Conservation (phyloP, 2,329 filamentous ascomycete genomes). For the Aspergillus piperis region DNA sequence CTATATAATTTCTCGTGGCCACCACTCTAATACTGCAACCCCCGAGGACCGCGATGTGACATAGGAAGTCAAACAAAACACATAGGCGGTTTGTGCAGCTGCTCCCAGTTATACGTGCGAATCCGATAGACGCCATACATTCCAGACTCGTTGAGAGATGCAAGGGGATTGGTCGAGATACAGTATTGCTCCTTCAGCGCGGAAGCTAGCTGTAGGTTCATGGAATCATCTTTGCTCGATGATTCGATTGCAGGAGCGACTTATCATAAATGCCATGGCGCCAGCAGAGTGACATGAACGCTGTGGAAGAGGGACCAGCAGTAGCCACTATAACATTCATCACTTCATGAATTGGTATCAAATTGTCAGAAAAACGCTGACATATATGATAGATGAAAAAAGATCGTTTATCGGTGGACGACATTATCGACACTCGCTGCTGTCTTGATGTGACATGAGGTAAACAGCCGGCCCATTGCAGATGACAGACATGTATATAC, state of each 20-base stretch:
- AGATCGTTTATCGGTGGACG: too few relatives aligned
- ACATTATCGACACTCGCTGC: too few relatives aligned
- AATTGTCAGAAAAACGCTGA: too few relatives aligned
- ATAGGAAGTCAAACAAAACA: conserved; percentile 64
- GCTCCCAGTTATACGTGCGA: conserved; percentile 66
- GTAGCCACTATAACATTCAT: too few relatives aligned
- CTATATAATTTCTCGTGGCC: too few relatives aligned
- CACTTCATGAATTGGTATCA: too few relatives aligned
- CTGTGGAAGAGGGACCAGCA: conserved; percentile 57
- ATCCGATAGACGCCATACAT: conserved; percentile 38
- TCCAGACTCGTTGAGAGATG: conserved; percentile 54
- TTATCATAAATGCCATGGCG: conserved; percentile 62
- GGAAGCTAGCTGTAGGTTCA: conserved; percentile 66
- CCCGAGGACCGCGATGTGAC: conserved; percentile 45
- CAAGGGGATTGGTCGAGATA: conserved; percentile 59
- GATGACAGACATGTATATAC: too few relatives aligned
- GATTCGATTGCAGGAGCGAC: conserved; percentile 63
- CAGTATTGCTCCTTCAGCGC: conserved; percentile 63
- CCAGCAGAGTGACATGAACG: conserved; percentile 66
- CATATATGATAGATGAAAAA: too few relatives aligned
- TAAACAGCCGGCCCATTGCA: too few relatives aligned
- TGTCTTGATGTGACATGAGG: too few relatives aligned
- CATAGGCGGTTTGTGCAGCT: conserved; percentile 57
- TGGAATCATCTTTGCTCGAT: conserved; percentile 62
- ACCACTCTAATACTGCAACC: too few relatives aligned